Base-by-base conservation (phyloP, 306 rosid genomes). In the Vigna trinervia region DNA sequence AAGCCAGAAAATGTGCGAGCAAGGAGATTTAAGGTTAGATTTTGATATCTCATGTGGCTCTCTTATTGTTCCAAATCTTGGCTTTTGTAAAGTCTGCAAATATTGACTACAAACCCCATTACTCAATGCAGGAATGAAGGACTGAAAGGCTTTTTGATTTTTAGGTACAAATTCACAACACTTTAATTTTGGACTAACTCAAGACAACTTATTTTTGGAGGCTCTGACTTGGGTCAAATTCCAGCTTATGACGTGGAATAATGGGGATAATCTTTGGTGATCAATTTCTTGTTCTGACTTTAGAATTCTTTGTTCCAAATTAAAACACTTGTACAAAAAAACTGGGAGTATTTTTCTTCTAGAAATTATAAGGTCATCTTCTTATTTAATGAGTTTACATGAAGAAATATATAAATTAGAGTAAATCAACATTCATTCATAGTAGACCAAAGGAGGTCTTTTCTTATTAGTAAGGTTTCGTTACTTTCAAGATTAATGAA, bases 1-100 rank as follows among this genome's bases (percentile, higher is more conserved):
- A 68, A 28, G 30, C 88, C 93, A 47, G 93, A 93, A 14, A 84
- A 77, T 36, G 83, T 71, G 7, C 90, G 91, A 32, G 85, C 86
- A 3, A 95, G 93, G 86, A 92, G 97, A 81, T 95, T 92, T 69
- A 90, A 87, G 97, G 98, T 95, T 71, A 80, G 90, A 20, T 65
- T 75, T 82, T 50, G 70, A 28, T 56, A 48, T 71, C 28, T 56
- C 34, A 69, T 73, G 46, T 39, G 41, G 5, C 36, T 50, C 32
- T 47, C 34, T 20, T 50, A 8, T 65, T 72, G 41, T 72, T 43
- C 59, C 52, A 26, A 13, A 22, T 23, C 9, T 13, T 83, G 59
- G 45, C 60, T 48, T 69, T 34, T 59, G 26, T 30, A 38, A 19
- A 50, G 63, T 26, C 5, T 51, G 15, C 59, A 51, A 53, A 54